Conservation (phyloP, 768 basidiomycete species). For the Tricholoma matsutake region DNA sequence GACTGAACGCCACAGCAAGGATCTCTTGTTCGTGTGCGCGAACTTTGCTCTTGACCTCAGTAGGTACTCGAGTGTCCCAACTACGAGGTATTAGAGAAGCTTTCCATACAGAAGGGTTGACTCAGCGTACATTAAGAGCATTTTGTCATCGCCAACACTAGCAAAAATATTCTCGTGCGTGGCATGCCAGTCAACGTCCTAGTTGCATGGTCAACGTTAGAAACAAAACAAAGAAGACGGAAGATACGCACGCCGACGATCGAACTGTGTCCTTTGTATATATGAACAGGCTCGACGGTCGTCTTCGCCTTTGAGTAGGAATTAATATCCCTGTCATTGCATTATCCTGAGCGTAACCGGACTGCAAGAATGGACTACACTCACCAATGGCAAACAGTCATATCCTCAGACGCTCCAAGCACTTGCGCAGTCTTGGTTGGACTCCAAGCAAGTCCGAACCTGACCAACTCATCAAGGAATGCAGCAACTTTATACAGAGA, state of each 20-base stretch:
- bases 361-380: constrained; percentile 15
- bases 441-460: constrained; percentile 95
- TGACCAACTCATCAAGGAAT: constrained; percentile 28
- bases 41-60: constrained; percentile 64
- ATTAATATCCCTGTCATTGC: constrained; percentile 78
- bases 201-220: constrained; percentile 3
- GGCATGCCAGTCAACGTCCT: constrained; percentile 98
- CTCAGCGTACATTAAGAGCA: constrained; percentile 80
- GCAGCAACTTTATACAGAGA: neutral
- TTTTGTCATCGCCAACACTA: constrained; percentile 94
- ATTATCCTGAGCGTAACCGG: constrained; percentile 3
- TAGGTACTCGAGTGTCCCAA: constrained; percentile 86
- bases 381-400: constrained; percentile 92
- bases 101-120: neutral
- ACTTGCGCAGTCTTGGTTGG: constrained; percentile 79
- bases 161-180: constrained; percentile 81
- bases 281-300: constrained; percentile 77
- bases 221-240: neutral
- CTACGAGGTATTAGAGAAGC: constrained; percentile 35
- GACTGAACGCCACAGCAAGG: constrained; percentile 87
- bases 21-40: constrained; percentile 92
- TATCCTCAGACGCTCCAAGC: constrained; percentile 91
- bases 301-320: constrained; percentile 77
- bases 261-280: constrained; percentile 86
- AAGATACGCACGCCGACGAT: constrained; percentile 77